A percentile compares a stretch with the other conserved stretches of the same genome.
These are phyloP conservation scores for Coemansia sp. DNA, from an alignment of 371 early-diverging fungal species.

Conservation along the genomic window DNA sequence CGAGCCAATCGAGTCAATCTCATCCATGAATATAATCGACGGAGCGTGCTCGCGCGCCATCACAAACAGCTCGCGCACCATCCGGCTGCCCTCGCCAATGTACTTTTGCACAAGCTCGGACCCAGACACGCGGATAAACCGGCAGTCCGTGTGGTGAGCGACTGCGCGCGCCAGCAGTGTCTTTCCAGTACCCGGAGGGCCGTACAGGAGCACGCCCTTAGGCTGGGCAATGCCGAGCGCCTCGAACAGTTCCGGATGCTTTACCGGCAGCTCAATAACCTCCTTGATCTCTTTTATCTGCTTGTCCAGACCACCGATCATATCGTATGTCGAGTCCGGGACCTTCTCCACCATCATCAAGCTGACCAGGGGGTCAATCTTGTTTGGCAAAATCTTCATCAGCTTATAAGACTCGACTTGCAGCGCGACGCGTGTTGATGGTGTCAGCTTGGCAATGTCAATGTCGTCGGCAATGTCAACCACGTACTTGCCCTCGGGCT, in stretches of 20 bases:
- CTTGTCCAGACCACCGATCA: constrained; percentile 99
- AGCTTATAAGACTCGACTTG: constrained; percentile 88
- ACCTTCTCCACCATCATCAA: constrained; percentile 99
- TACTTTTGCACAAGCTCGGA: constrained; percentile 99
- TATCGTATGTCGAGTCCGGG: constrained; percentile 99
- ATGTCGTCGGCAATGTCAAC: constrained; percentile 91
- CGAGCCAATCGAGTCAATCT: constrained; percentile 99
- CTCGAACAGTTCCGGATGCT: constrained; percentile 99
- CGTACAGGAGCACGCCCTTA: constrained; percentile 98
- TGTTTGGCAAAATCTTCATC: constrained; percentile 92
- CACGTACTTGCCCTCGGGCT: constrained; percentile 99
- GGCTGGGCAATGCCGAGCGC: constrained; percentile 99
- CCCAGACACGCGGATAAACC: constrained; percentile 99
- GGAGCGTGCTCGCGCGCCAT: constrained; percentile 99
- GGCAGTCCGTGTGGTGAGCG: constrained; percentile 99
- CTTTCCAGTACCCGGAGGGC: constrained; percentile 99
- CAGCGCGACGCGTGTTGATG: constrained; percentile 97
- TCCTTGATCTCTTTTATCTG: constrained; percentile 99
- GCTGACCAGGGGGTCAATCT: constrained; percentile 93
- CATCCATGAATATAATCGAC: constrained; percentile 99
- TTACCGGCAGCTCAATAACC: constrained; percentile 98
- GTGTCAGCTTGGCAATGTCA: constrained; percentile 89
- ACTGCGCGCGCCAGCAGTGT: constrained; percentile 99
- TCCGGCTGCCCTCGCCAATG: constrained; percentile 99
- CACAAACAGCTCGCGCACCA: constrained; percentile 99